These are phyloP conservation scores for Mycena polygramma DNA, from an alignment of 768 basidiomycete species.

Conservation along the genomic window DNA sequence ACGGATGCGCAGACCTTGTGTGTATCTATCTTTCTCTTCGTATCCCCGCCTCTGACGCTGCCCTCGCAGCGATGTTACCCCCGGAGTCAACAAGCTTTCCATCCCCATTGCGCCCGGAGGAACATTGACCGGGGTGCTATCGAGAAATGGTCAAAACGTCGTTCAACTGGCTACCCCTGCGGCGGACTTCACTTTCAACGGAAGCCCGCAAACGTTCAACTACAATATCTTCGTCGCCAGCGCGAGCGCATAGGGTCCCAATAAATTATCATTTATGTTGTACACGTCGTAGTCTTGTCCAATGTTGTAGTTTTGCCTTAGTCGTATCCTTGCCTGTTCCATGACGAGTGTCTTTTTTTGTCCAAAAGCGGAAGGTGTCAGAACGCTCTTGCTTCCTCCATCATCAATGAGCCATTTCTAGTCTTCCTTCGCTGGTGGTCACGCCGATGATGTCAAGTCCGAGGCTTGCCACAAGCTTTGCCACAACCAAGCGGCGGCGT, in stretches of 20 bases:
- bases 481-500: no score
- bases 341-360: no score
- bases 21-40: no score
- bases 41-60: no score
- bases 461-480: background rate
- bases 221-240: slow-evolving; percentile 78
- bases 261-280: slow-evolving; percentile 27
- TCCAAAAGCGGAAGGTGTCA: no score
- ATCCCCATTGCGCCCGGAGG: slow-evolving; percentile 67
- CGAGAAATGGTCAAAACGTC: slow-evolving; percentile 60
- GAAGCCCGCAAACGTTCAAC: slow-evolving; percentile 71
- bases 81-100: slow-evolving; percentile 74
- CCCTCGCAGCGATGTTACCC: slow-evolving; percentile 50
- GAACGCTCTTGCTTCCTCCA: no score
- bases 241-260: slow-evolving; percentile 16
- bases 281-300: background rate
- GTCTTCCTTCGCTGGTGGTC: no score
- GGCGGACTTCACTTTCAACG: slow-evolving; percentile 64
- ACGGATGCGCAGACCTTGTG: slow-evolving; percentile 56
- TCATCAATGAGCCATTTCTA: no score
- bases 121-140: slow-evolving; percentile 62
- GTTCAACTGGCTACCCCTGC: slow-evolving; percentile 59
- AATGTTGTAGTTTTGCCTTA: no score
- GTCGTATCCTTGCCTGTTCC: no score
- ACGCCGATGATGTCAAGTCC: background rate